phyloP scores from a whole-genome alignment of 495 filamentous ascomycete genomes.

The Cladorrhinum samala region DNA sequence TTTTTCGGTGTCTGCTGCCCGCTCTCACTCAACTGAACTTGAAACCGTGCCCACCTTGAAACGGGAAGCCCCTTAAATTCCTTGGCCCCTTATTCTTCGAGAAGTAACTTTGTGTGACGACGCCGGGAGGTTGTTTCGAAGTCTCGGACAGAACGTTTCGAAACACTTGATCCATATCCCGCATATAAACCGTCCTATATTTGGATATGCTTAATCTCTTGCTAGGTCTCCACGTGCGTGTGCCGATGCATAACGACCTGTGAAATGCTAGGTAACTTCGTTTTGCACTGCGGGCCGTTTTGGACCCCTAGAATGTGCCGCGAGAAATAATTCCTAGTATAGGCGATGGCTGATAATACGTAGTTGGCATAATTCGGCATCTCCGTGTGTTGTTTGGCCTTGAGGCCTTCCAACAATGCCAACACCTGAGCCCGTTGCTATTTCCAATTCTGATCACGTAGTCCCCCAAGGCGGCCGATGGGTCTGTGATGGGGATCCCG shows the following conservation, averaged over 20 bases:
- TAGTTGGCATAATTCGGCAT: not conserved
- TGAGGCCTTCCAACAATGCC: not conserved
- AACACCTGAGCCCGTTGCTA: constrained; percentile 5
- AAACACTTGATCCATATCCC: constrained; percentile 7
- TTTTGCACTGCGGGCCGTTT: no score
- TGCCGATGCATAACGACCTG: not conserved
- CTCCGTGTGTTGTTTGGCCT: no score
- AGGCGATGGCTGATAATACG: not conserved
- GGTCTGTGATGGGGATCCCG: not conserved
- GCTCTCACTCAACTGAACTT: no score
- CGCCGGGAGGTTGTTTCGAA: constrained; percentile 18
- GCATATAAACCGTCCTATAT: constrained; percentile 11
- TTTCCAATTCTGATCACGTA: constrained; percentile 7
- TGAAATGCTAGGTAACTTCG: no score
- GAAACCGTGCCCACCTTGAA: not conserved
- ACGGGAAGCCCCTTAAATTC: constrained; percentile 11
- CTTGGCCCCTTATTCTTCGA: not conserved
- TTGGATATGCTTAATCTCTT: constrained; percentile 13
- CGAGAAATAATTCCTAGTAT: not conserved
- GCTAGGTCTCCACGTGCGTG: constrained; percentile 13
- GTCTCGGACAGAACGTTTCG: constrained; percentile 18
- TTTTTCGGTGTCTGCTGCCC: no score
- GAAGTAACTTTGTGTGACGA: not conserved
- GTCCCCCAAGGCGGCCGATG: not conserved
- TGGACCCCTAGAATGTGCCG: no score